Evolutionary conservation across 139 green algal genomes (phyloP), one percentile per base, ranked within the genome.

Genomic region (Ettlia oleoabundans): DNA sequence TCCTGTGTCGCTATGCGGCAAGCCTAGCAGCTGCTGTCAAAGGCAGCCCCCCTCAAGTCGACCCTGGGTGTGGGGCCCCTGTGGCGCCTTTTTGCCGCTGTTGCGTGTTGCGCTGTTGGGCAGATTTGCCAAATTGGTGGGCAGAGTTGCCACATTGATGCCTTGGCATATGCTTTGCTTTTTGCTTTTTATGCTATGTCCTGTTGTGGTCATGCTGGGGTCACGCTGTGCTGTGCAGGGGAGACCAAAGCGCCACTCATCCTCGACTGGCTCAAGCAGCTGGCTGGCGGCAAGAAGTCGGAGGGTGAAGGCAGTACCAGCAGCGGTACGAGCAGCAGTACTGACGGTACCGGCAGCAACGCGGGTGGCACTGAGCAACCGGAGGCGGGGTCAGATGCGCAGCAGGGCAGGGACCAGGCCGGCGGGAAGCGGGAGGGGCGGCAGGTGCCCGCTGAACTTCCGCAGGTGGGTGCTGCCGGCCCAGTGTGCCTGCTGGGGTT

Each of bases 281-380:
- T 81, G 75, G 61, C 30, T 28, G 51, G 26, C 43, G 41, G 75
- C 58, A 58, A 40, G 13, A 32, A 32, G 24, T n/a, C 1, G 24
- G 26, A 18, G 19, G 9, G 32, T 43, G 74, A 37, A 28, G 24
- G 28, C 4, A 37, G 8, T 19, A 41, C 15, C 32, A 43, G 42
- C n/a, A n/a, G n/a, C n/a, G 41, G 40, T 38, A 26, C 37, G 47
- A 52, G 26, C 32, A 28, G 10, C 21, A 55, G 76, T 35, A 21
- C 47, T 28, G 81, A 85, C 70, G 30, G 4, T 21, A 78, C 71
- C 38, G 78, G 80, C 30, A 33, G 75, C 42, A 88, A 85, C 63
- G 78, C 84, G 15, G 66, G 66, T 18, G 70, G 19, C 28, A 37
- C 62, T 33, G 28, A 62, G 68, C 72, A 84, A 62, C 69, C 65